Percentiles rank a stretch among this genome's conserved stretches.
These are phyloP conservation scores for Phytophthora hybrid DNA, from an alignment of 352 stramenopile genomes.

Conservation along the genomic window DNA sequence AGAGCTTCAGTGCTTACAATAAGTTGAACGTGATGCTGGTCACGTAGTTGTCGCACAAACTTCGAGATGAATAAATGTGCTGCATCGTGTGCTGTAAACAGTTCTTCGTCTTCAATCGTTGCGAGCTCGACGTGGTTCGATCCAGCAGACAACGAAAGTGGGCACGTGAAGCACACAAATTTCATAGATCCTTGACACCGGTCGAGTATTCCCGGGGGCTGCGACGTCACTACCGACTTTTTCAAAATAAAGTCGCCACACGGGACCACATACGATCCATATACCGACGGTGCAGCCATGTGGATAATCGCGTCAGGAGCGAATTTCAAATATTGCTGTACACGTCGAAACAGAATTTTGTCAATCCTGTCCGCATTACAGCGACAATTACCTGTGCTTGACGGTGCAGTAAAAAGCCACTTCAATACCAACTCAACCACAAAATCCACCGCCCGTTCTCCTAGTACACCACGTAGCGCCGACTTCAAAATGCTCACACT, in stretches of 20 bases:
- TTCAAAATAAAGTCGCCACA: constrained; percentile 59
- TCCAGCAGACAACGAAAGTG: constrained; percentile 43
- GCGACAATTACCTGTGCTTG: not conserved
- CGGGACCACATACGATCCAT: constrained; percentile 49
- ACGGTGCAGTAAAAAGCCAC: constrained; percentile 54
- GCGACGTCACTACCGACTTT: constrained; percentile 58
- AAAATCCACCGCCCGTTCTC: constrained; percentile 33
- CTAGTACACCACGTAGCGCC: constrained; percentile 47
- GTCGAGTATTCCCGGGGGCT: constrained; percentile 44
- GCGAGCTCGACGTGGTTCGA: constrained; percentile 51
- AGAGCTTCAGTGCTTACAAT: constrained; percentile 59
- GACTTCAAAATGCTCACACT: constrained; percentile 47
- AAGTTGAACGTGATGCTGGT: constrained; percentile 41
- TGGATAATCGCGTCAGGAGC: constrained; percentile 49
- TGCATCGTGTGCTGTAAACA: constrained; percentile 40
- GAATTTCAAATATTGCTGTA: constrained; percentile 48
- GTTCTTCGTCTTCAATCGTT: constrained; percentile 21
- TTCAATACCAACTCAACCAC: constrained; percentile 53
- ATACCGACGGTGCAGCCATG: constrained; percentile 40
- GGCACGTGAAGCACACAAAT: constrained; percentile 61
- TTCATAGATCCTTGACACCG: not conserved
- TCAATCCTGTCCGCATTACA: not conserved
- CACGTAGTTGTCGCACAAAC: constrained; percentile 37
- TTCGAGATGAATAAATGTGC: constrained; percentile 40
- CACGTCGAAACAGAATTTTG: constrained; percentile 31